Conservation (phyloP, 1,139 yeast species). For the Nakaseomyces kungkrabaensis region DNA sequence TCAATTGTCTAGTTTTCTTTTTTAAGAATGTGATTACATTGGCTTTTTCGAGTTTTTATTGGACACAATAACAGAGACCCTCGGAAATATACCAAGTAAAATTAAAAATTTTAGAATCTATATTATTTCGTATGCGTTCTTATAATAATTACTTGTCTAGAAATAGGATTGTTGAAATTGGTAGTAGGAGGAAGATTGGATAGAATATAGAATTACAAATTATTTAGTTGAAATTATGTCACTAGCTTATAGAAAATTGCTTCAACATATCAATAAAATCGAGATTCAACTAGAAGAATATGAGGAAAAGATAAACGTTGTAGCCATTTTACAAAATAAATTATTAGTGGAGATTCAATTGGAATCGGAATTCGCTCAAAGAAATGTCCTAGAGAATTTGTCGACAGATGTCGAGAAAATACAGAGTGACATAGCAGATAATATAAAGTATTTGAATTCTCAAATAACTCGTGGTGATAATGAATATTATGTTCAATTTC, state of each 20-base stretch:
- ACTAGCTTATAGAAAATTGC: neutral
- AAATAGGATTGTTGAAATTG: too few relatives aligned
- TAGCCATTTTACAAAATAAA: slow-evolving; percentile 72
- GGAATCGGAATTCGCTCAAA: slow-evolving; percentile 60
- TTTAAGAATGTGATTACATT: too few relatives aligned
- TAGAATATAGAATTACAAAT: neutral
- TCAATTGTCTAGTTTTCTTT: too few relatives aligned
- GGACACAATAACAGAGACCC: too few relatives aligned
- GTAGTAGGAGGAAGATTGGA: neutral
- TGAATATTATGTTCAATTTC: slow-evolving; percentile 84
- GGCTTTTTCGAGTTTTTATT: too few relatives aligned
- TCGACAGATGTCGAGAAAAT: neutral
- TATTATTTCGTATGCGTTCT: too few relatives aligned
- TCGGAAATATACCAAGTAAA: too few relatives aligned
- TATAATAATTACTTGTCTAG: too few relatives aligned
- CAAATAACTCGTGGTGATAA: slow-evolving; percentile 49
- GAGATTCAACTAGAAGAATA: slow-evolving; percentile 75
- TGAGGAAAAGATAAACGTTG: slow-evolving; percentile 63
- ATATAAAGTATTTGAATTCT: neutral
- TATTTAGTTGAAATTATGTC: neutral
- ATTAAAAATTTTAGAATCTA: too few relatives aligned
- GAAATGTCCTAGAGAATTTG: slow-evolving; percentile 21
- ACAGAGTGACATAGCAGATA: neutral
- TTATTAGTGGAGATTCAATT: slow-evolving; percentile 79
- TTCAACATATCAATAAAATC: slow-evolving; percentile 50